phyloP scores from a whole-genome alignment of 2,329 filamentous ascomycete genomes.

The Chlorencoelia australis region DNA sequence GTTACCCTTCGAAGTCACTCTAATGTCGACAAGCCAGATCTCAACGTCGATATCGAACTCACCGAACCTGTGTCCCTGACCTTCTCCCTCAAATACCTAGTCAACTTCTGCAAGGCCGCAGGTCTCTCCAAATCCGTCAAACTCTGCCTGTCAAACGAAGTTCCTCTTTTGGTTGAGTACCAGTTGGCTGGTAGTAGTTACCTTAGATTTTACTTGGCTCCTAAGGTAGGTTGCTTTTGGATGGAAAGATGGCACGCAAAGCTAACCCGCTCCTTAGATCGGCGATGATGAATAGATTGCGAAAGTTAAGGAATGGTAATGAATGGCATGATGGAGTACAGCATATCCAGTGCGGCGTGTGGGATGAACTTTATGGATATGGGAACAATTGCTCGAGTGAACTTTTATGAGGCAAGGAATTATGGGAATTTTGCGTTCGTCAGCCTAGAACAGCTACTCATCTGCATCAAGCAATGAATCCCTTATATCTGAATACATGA shows the following conservation, averaged over 20 bases:
- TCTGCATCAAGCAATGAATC: no score
- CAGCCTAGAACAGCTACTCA: no score
- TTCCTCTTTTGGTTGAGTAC: constrained; percentile 94
- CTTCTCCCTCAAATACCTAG: constrained; percentile 97
- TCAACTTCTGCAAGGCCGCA: constrained; percentile 99
- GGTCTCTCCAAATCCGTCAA: constrained; percentile 73
- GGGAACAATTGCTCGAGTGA: no score
- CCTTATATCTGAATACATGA: background rate
- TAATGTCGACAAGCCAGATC: constrained; percentile 78
- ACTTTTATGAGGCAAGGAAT: no score
- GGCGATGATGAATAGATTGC: constrained; percentile 51
- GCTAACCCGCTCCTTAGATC: constrained; percentile 42
- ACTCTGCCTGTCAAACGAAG: constrained; percentile 91
- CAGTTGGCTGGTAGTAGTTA: constrained; percentile 71
- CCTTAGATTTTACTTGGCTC: constrained; percentile 93
- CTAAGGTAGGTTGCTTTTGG: constrained; percentile 56
- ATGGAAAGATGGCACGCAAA: background rate
- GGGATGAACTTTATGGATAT: constrained; percentile 26
- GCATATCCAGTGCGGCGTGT: constrained; percentile 24
- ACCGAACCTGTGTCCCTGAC: constrained; percentile 88
- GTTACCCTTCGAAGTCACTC: constrained; percentile 85
- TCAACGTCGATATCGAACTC: constrained; percentile 81
- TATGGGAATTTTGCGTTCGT: no score
- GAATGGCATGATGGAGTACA: constrained; percentile 20
- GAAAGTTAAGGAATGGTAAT: constrained; percentile 15